These are phyloP conservation scores for Scutellaria barbata DNA, from an alignment of 257 asterid genomes.

Conservation along the genomic window DNA sequence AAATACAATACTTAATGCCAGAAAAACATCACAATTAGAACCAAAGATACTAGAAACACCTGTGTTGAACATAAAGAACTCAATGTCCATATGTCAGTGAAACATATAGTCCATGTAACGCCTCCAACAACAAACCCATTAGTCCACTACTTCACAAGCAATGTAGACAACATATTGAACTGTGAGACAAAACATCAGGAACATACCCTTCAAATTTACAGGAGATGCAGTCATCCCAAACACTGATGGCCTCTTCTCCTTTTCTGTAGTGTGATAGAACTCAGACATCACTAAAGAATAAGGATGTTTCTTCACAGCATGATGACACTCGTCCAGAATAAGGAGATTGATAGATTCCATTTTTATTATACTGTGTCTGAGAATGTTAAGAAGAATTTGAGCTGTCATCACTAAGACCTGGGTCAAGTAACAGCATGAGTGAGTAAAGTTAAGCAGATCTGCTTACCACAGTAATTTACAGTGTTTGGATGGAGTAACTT, in stretches of 20 bases:
- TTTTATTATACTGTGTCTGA: constrained; percentile 95
- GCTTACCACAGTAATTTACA: constrained; percentile 24
- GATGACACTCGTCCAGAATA: constrained; percentile 98
- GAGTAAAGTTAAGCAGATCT: constrained; percentile 31
- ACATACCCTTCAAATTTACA: constrained; percentile 93
- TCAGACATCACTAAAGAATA: constrained; percentile 98
- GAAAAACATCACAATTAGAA: constrained; percentile 20
- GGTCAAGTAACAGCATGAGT: constrained; percentile 36
- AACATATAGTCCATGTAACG: constrained; percentile 11
- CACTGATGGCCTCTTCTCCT: constrained; percentile 93
- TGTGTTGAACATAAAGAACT: background rate
- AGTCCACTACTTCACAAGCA: constrained; percentile 15
- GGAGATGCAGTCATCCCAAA: constrained; percentile 99
- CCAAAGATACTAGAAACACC: background rate
- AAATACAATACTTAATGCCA: constrained; percentile 9
- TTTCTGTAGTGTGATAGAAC: constrained; percentile 89
- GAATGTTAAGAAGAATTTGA: constrained; percentile 93
- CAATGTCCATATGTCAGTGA: background rate
- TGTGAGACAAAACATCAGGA: constrained; percentile 34
- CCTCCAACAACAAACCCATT: constrained; percentile 23
- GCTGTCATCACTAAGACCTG: constrained; percentile 99
- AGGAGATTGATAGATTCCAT: constrained; percentile 94
- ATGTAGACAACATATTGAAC: constrained; percentile 17
- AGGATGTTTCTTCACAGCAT: constrained; percentile 99
- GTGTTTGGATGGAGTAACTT: constrained; percentile 14